phyloP scores from a whole-genome alignment of 139 green algal genomes.

The Gonium pectorale region DNA sequence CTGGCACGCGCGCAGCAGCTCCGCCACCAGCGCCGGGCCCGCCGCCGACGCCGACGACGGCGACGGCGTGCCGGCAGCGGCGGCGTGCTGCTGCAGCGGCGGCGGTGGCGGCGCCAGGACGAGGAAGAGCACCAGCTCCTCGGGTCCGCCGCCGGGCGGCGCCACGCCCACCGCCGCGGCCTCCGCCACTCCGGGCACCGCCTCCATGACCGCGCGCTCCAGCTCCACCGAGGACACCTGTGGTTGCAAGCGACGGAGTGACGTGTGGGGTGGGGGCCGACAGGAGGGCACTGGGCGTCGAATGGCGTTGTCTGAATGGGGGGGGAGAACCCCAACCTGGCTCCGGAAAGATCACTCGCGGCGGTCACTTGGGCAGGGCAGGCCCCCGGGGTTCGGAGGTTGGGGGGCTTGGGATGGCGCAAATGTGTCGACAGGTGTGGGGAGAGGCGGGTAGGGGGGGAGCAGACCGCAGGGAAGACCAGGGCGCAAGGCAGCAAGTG shows the following conservation, averaged over 20 bases:
- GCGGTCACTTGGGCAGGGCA: no score
- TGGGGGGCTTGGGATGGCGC: neutral
- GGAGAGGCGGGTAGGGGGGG: neutral
- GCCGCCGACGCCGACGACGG: neutral
- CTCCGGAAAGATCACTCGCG: no score
- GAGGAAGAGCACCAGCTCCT: conserved; percentile 87
- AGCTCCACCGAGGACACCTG: conserved; percentile 92
- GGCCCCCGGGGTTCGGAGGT: no score
- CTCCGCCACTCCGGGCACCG: conserved; percentile 50
- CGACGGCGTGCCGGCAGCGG: neutral
- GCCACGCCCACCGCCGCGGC: conserved; percentile 86
- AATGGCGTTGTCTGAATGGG: no score
- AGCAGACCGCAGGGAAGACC: neutral
- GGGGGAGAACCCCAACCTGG: no score
- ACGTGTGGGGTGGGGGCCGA: no score
- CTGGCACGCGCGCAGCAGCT: conserved; percentile 66
- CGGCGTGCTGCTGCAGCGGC: conserved; percentile 10
- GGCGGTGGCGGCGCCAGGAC: conserved; percentile 60
- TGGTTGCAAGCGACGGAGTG: no score
- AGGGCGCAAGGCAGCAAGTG: neutral
- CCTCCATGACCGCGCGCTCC: conserved; percentile 77
- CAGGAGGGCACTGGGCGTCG: no score
- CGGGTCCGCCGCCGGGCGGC: conserved; percentile 80
- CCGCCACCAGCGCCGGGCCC: neutral
- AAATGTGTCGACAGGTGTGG: neutral